Conservation (phyloP, 2,329 filamentous ascomycete species). For the Massarina eburnea region DNA sequence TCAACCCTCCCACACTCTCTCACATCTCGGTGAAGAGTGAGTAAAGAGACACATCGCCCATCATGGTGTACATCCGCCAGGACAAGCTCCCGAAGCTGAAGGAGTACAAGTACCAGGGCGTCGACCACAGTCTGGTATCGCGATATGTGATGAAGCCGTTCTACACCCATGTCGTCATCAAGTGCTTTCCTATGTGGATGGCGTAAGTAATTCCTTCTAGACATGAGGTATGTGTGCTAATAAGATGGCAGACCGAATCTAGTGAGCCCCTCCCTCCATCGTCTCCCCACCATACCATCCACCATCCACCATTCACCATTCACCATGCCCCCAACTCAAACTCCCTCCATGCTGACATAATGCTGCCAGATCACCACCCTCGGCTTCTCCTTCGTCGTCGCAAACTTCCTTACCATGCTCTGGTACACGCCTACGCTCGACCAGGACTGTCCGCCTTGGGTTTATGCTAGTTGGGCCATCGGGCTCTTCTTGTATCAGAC, state of each 20-base stretch:
- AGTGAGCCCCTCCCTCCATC: slow-evolving; percentile 27
- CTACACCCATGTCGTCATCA: slow-evolving; percentile 92
- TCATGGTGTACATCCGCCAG: slow-evolving; percentile 94
- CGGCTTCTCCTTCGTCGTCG: slow-evolving; percentile 85
- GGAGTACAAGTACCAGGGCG: slow-evolving; percentile 91
- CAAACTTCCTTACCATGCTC: slow-evolving; percentile 86
- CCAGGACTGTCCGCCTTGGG: slow-evolving; percentile 90
- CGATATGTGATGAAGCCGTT: slow-evolving; percentile 97
- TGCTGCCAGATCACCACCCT: slow-evolving; percentile 73
- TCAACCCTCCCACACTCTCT: slow-evolving; percentile 5
- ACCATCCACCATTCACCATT: background rate
- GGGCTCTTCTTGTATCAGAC: slow-evolving; percentile 97
- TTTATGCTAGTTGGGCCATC: slow-evolving; percentile 87
- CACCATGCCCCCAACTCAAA: background rate
- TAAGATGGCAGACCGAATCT: slow-evolving; percentile 38
- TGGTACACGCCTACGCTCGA: slow-evolving; percentile 97
- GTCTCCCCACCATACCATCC: background rate
- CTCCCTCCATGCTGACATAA: background rate
- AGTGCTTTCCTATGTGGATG: slow-evolving; percentile 94
- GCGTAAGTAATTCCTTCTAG: slow-evolving; percentile 57
- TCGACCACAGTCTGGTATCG: slow-evolving; percentile 87
- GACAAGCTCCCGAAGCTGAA: slow-evolving; percentile 84
- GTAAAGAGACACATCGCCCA: slow-evolving; percentile 11
- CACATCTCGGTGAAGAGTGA: slow-evolving; percentile 4
- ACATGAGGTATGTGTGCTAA: slow-evolving; percentile 19